Base-by-base conservation (phyloP, 1,139 yeast genomes). In the Yamadazyma spencermartinsiae region DNA sequence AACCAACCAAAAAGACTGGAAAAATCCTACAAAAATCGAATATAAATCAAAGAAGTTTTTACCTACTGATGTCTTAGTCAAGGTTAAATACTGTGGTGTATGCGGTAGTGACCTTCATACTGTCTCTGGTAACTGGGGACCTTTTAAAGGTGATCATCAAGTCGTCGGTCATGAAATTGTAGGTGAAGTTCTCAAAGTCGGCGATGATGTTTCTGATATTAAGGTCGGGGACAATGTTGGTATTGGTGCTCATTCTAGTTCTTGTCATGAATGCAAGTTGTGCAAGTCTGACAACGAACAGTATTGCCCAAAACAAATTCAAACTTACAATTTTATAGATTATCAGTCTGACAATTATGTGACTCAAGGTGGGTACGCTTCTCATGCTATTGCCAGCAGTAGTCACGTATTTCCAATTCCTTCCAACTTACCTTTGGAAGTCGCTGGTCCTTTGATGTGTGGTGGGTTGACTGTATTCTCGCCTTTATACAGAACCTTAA, bases 391-490 rank as follows among this genome's bases (percentile, higher is more conserved):
- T 44, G 79, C 76, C 31, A 64, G 74, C 52, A 78, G 76, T 49
- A 62, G 68, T 39, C 78, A 75, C 51, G 78, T 67, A 7, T 72
- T 79, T 56, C 68, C 71, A 19, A 72, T 80, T 40, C 86, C 86
- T 18, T 81, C 78, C 12, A 56, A 42, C 20, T 53, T 79, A 44
- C 58, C 63, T 17, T 58, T 72, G 19, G 65, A 61, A 38, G 58
- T 60, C 37, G 85, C 79, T 24, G 83, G 83, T n/a, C 84, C 86
- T 19, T 65, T 80, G 55, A 61, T 80, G 65, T 80, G 86, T 62
- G 86, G 81, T 29, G 86, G 86, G 42, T 63, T 79, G 51, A 80
- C 86, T 20, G 78, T 73, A 2, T 79, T 64, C 60, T 67, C 79
- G 4, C 86, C 86, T 27, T 55, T 80, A 43, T 61, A 61, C 36